Conservation (phyloP, 2,329 filamentous ascomycete species). For the Ascochyta koolunga region DNA sequence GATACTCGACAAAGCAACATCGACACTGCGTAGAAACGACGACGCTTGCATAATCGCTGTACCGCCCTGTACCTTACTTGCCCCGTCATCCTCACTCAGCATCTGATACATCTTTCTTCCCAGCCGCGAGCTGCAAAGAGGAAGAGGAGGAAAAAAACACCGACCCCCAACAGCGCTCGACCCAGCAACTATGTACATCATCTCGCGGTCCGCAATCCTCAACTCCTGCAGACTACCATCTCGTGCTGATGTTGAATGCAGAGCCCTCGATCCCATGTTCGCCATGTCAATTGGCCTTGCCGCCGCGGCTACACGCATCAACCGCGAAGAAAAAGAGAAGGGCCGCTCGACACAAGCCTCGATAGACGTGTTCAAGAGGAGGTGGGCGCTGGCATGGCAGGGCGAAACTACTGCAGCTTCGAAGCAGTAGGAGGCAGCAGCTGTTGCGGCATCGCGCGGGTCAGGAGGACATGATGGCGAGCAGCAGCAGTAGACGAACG, state of each 20-base stretch:
- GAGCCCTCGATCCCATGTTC: constrained; percentile 57
- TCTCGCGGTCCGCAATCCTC: constrained; percentile 8
- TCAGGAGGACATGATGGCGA: too few relatives aligned
- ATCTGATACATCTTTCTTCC: not conserved
- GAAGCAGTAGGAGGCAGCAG: not conserved
- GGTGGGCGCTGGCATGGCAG: constrained; percentile 43
- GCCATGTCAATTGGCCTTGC: constrained; percentile 55
- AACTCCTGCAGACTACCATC: too few relatives aligned
- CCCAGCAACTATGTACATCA: constrained; percentile 8
- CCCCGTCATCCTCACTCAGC: not conserved
- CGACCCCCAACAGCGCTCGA: not conserved
- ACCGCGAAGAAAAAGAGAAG: constrained; percentile 57
- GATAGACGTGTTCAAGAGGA: constrained; percentile 49
- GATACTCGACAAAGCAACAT: constrained; percentile 14
- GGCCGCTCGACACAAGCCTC: constrained; percentile 48
- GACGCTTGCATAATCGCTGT: not conserved
- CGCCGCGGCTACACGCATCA: constrained; percentile 50
- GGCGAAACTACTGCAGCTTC: not conserved
- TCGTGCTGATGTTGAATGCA: constrained; percentile 23
- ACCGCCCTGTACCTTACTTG: not conserved
- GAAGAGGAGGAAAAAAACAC: too few relatives aligned
- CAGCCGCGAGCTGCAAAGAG: not conserved
- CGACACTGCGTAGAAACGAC: not conserved
- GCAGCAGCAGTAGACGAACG: not conserved
- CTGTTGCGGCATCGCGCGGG: not conserved